Percentiles rank a stretch among this genome's conserved stretches.
Conservation (phyloP, 768 basidiomycete genomes). For the Suillus subaureus region DNA sequence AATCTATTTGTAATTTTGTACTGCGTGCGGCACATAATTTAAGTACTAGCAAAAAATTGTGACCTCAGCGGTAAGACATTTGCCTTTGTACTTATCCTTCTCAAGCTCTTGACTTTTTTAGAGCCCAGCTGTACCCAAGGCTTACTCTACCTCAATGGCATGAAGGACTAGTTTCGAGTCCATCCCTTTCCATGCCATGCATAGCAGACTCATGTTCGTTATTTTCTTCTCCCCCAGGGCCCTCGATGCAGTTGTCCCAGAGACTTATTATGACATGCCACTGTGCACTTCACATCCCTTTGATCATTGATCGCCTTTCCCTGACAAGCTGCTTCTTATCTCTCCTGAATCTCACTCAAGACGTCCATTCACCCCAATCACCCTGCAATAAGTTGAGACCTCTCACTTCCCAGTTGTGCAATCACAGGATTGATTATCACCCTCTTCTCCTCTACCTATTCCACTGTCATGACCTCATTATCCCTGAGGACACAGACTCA, state of each 20-base stretch:
- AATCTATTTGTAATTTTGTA: too few species aligned
- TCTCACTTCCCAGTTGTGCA: not conserved
- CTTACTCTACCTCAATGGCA: slow-evolving; percentile 7
- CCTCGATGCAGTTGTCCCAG: too few species aligned
- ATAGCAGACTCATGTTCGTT: slow-evolving; percentile 16
- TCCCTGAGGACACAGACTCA: slow-evolving; percentile 20
- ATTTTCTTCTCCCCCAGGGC: slow-evolving; percentile 19
- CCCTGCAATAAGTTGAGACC: not conserved
- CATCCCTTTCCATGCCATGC: slow-evolving; percentile 18
- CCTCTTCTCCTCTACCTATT: slow-evolving; percentile 10
- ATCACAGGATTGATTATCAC: not conserved
- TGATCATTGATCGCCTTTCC: slow-evolving; percentile 17
- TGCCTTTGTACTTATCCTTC: too few species aligned
- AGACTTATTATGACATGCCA: slow-evolving; percentile 13
- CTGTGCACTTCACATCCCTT: slow-evolving; percentile 6
- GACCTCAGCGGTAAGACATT: too few species aligned
- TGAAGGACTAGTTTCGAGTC: slow-evolving; percentile 2
- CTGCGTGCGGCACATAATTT: too few species aligned
- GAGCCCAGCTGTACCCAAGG: slow-evolving; percentile 1
- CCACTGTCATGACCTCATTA: slow-evolving; percentile 4
- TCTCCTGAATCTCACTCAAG: slow-evolving; percentile 11
- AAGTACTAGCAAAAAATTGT: too few species aligned
- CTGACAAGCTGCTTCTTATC: slow-evolving; percentile 25
- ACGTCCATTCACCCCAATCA: not conserved
- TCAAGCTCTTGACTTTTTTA: not conserved